A percentile compares a stretch with the other conserved stretches of the same genome.
phyloP scores from a whole-genome alignment of 768 basidiomycete species.

The Boletus subparvulus region DNA sequence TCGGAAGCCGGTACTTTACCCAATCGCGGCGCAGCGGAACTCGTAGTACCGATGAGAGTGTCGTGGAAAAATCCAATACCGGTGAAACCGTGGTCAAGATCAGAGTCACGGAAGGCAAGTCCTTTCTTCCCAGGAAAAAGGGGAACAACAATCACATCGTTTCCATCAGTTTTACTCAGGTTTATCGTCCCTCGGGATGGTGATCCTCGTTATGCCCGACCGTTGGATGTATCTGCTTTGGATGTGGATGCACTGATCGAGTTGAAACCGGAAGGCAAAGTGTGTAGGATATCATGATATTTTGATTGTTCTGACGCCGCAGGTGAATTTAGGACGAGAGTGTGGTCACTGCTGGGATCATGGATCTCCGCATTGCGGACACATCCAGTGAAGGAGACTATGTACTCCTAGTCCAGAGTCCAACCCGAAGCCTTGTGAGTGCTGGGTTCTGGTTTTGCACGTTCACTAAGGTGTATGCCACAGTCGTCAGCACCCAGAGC shows the following conservation, averaged over 20 bases:
- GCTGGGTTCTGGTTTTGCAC: background rate
- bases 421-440: slow-evolving; percentile 59
- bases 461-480: slow-evolving; percentile 1
- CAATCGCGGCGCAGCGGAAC: slow-evolving; percentile 40
- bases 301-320: slow-evolving; percentile 2
- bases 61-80: slow-evolving; percentile 26
- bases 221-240: slow-evolving; percentile 59
- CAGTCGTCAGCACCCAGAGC: slow-evolving; percentile 50
- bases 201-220: slow-evolving; percentile 31
- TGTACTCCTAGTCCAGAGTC: slow-evolving; percentile 53
- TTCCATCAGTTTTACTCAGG: slow-evolving; percentile 38
- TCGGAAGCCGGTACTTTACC: slow-evolving; percentile 77
- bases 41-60: slow-evolving; percentile 42
- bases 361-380: slow-evolving; percentile 61
- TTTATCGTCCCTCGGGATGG: slow-evolving; percentile 50
- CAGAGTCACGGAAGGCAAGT: slow-evolving; percentile 43
- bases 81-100: slow-evolving; percentile 53
- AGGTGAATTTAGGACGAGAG: slow-evolving; percentile 59
- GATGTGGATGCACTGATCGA: slow-evolving; percentile 66
- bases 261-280: slow-evolving; percentile 70
- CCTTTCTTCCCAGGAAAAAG: background rate
- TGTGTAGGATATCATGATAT: slow-evolving; percentile 28
- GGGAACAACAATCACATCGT: background rate
- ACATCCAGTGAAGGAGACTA: slow-evolving; percentile 35
- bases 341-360: slow-evolving; percentile 58